Base-by-base conservation (phyloP, 805 yeast genomes). In the Schwanniomyces occidentalis region DNA sequence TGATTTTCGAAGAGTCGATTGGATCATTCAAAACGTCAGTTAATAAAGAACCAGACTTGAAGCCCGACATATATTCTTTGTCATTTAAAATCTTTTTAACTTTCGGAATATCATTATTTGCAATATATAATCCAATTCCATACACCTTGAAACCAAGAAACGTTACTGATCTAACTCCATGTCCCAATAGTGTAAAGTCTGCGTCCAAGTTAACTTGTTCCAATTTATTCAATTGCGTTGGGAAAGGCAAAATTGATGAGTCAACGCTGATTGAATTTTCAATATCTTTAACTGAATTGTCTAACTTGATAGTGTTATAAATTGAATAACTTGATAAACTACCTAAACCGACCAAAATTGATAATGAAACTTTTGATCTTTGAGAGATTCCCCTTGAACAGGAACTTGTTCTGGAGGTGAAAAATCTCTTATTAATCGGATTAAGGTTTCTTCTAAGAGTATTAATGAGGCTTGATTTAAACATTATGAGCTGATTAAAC, bases 141-240 rank as follows among this genome's bases (percentile, higher is more conserved):
- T 91, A 91, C 1, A 93, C 96, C 48, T 80, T 87, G 66, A 93
- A 78, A 16, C 74, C 71, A 26, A 90, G 48, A 51, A 93, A 85
- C 0, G 97, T 85, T 13, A 91, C 96, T 0, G 84, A 65, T 52
- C 98, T 71, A 2, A 80, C 76, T 1, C 99, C 98, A 37, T 76
- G 73, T 0, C 96, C 98, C 3, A 93, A 49, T 20, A 90, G 57
- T 15, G 73, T 63, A 53, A 70, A 85, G 3, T 64, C 54, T 0
- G 66, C 50, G 3, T 54, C 38, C 5, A 72, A 44, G 16, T 49
- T 38, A 8, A 36, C 31, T 3, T 37, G 37, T 4, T 44, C 32
- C 2, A 52, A 50, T 3, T 35, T 32, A 8, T 24, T 28, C 8
- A 57, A 37, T 4, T 35, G 8, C 1, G 49, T 42, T 1, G 79